Conservation (phyloP, 495 filamentous ascomycete species). For the Cladorrhinum samala region DNA sequence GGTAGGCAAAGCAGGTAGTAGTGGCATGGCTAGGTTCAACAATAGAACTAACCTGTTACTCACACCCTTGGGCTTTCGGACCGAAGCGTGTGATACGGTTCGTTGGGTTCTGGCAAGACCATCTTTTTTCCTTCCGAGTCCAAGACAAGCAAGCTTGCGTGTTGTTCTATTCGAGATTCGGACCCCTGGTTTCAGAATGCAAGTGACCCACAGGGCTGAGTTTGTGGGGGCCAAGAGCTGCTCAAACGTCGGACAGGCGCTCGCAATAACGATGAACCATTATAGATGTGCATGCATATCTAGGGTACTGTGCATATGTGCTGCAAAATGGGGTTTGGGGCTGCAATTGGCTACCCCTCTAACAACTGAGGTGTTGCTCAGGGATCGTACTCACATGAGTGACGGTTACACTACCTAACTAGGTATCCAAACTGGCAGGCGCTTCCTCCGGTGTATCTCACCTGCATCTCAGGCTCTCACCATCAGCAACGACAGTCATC, state of each 20-base stretch:
- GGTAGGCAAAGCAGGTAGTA: no score
- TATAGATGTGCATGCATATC: no score
- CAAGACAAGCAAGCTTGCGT: background rate
- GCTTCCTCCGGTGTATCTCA: background rate
- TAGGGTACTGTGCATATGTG: background rate
- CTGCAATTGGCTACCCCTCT: background rate
- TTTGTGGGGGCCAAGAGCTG: constrained; percentile 1
- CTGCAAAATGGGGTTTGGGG: background rate
- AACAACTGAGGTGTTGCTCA: no score
- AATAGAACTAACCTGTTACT: background rate
- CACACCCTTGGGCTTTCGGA: background rate
- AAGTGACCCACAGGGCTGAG: background rate
- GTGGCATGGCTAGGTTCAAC: background rate
- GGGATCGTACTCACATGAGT: no score
- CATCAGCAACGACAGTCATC: background rate
- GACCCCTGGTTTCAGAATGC: background rate
- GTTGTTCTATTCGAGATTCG: background rate
- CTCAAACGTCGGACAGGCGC: background rate
- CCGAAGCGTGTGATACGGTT: background rate
- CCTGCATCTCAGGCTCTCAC: background rate
- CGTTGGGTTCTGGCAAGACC: background rate
- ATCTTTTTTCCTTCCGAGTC: background rate
- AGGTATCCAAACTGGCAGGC: no score
- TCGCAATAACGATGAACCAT: background rate
- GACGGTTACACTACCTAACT: no score